Evolutionary conservation across 495 filamentous ascomycete species (phyloP), one percentile per base, ranked within the genome.

Genomic region (Aspergillus haitiensis): DNA sequence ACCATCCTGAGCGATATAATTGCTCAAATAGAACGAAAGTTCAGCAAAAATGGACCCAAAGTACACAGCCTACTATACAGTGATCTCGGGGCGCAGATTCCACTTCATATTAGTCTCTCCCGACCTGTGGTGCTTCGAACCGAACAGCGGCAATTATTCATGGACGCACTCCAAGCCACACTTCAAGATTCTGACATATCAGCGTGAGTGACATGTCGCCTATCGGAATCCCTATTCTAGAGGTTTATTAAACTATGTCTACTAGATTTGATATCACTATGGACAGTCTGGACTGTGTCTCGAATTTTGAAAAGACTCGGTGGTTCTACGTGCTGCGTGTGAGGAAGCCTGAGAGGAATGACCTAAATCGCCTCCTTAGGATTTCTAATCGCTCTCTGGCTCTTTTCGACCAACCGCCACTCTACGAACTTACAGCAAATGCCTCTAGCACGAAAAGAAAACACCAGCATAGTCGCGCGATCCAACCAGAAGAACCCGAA

Each of bases 31-130:
- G 72, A 77, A 57, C 44, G 42, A 31, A 58, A 36, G 13, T 45
- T 55, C 36, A 31, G 47, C 35, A 10, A 64, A 59, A 58, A 12
- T 32, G 35, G 49, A 34, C 58, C 16, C 40, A 40, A 63, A 13
- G 62, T 87, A 48, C 64, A 85, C 47, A 88, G 82, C 57, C 84
- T 92, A 42, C 78, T 97, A 4, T 79, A 77, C 21, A 92, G 85
- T 56, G 89, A 93, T 54, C 83, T 97, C 0, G 90, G 84, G 40
- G 83, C 84, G 9, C 86, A 88, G n/a, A 78, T 88, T 52, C 92
- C 93, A 5, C 81, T 98, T 21, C 94, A 98, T 73, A 84, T 98
- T 65, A 96, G 91, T 64, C 79, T 98, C 9, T 97, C 94, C 9
- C 75, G 88, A 8, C 86, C 92, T 3, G 71, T 95, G 18, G 74